Percentiles rank a stretch among this genome's conserved stretches.
Conservation (phyloP, 371 early-diverging fungal genomes). For the Mortierella sp. region DNA sequence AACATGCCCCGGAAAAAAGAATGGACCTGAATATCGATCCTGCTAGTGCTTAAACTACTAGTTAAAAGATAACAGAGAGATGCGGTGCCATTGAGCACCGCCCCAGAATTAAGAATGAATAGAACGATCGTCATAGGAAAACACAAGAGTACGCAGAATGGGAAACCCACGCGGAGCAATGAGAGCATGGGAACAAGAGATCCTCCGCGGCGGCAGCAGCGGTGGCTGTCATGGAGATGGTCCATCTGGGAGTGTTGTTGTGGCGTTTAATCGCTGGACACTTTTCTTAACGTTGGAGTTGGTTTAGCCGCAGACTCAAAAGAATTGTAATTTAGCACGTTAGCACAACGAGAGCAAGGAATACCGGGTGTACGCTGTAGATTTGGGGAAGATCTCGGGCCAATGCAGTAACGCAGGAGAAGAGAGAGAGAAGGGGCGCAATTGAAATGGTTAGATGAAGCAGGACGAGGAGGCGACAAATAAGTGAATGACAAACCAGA, state of each 20-base stretch:
- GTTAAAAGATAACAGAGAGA: background rate
- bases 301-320: background rate
- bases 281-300: background rate
- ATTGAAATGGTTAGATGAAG: background rate
- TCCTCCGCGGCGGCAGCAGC: background rate
- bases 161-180: constrained; percentile 9
- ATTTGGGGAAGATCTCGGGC: background rate
- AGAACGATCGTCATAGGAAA: background rate
- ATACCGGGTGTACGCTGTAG: background rate
- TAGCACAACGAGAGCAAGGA: background rate
- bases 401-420: background rate
- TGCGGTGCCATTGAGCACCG: background rate
- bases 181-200: background rate
- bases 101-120: background rate
- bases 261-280: background rate
- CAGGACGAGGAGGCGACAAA: background rate
- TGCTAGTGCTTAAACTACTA: background rate
- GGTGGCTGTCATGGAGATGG: background rate
- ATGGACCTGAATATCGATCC: background rate
- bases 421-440: background rate
- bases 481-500: background rate
- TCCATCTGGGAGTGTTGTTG: background rate
- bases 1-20: background rate
- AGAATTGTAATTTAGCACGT: background rate
- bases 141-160: background rate